phyloP scores from a whole-genome alignment of 495 filamentous ascomycete genomes.

The Amphirosellinia nigrospora region DNA sequence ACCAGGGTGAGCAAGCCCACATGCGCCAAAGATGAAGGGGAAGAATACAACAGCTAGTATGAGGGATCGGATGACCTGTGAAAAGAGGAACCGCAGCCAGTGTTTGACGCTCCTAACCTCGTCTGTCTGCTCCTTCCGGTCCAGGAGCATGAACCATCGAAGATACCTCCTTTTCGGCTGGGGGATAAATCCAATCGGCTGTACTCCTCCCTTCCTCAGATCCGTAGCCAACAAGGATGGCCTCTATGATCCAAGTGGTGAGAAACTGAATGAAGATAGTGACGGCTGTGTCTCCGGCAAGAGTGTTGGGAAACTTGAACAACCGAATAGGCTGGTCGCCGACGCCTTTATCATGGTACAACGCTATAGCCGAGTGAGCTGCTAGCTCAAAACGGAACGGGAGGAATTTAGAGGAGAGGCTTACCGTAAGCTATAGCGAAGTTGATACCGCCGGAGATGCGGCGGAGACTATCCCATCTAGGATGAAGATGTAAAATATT shows the following conservation, averaged over 20 bases:
- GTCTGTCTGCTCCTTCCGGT: slow-evolving; percentile 35
- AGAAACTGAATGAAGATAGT: slow-evolving; percentile 38
- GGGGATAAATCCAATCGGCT: slow-evolving; percentile 47
- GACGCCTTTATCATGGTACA: slow-evolving; percentile 38
- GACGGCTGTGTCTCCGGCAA: slow-evolving; percentile 50
- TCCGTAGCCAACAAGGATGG: slow-evolving; percentile 48
- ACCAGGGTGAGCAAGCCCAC: slow-evolving; percentile 49
- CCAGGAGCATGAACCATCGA: slow-evolving; percentile 51
- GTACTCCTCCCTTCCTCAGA: slow-evolving; percentile 42
- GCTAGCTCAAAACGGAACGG: not conserved
- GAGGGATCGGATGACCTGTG: slow-evolving; percentile 34
- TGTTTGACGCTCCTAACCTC: slow-evolving; percentile 33
- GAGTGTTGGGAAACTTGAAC: slow-evolving; percentile 49
- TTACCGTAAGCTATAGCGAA: slow-evolving; percentile 53
- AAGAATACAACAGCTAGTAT: slow-evolving; percentile 40
- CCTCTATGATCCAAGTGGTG: slow-evolving; percentile 40
- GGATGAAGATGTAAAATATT: slow-evolving; percentile 46
- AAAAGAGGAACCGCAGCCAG: slow-evolving; percentile 38
- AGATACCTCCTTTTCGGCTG: slow-evolving; percentile 31
- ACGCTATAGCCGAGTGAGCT: slow-evolving; percentile 22
- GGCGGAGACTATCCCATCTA: slow-evolving; percentile 48
- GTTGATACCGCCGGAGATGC: slow-evolving; percentile 49
- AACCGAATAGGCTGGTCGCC: slow-evolving; percentile 40
- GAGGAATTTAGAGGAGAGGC: not conserved
- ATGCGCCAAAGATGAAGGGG: slow-evolving; percentile 45